Base-by-base conservation (phyloP, 345 rosid genomes). In the Populus ilicifolia region DNA sequence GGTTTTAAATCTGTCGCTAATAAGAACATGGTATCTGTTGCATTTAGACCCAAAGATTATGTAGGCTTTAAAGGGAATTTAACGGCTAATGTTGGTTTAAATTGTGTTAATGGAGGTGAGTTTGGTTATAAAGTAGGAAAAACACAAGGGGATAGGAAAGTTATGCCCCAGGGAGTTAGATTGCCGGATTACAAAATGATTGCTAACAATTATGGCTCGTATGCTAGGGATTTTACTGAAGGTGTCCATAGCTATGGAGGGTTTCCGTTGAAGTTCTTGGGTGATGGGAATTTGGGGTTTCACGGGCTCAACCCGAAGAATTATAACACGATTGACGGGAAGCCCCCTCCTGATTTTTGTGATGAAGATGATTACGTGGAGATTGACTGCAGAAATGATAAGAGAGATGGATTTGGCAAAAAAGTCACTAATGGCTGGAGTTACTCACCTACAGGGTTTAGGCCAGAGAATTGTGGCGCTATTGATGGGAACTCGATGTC, bases 261-360 rank as follows among this genome's bases (percentile, higher is more conserved):
- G 73, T 86, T 87, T 77, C 91, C 93, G 35, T 79, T 89, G 52
- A 87, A 85, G 81, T 78, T 88, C 20, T 76, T 78, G 9, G 92
- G 89, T 80, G 89, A 87, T 81, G 9, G 64, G 16, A 59, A 56
- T n/a, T 56, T 56, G 62, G 74, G 86, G 74, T 46, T 23, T 67
- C 46, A n/a, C 16, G 72, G 71, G 33, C 67, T 46, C 33, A 75
- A 46, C 33, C 71, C 71, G 18, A 67, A 35, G 39, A 12, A 20
- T 39, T 50, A 23, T 67, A 67, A 23, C 8, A 75, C 50, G 25
- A 35, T 2, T 50, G 72, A 75, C n/a, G 17, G 7, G 52, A 75
- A 67, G 35, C 18, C 72, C 56, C 9, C 16, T 29, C n/a, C 64
- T 16, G 39, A 84, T 52, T 78, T 82, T 79, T 25, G 48, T 71